Evolutionary conservation across 768 basidiomycete genomes (phyloP).

Genomic region (Paxillus involutus): DNA sequence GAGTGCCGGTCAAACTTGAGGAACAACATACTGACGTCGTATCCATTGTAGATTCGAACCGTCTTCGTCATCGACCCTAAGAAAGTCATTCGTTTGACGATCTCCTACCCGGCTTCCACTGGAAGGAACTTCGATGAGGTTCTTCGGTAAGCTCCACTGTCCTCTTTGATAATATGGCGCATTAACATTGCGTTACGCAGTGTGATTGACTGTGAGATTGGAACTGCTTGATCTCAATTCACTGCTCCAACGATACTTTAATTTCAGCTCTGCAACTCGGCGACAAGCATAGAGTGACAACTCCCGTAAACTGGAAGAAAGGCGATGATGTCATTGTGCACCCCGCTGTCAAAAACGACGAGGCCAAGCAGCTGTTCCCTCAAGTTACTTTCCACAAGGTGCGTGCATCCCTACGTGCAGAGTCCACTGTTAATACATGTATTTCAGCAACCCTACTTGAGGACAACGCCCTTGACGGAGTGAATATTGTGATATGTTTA

Average conservation of each 20-base stretch:
- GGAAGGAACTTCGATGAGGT: conserved; percentile 90
- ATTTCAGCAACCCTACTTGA: conserved; percentile 73
- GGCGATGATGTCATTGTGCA: conserved; percentile 95
- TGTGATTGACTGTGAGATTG: conserved; percentile 71
- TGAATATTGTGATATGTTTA: conserved; percentile 4
- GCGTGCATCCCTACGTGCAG: conserved; percentile 10
- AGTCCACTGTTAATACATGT: not conserved
- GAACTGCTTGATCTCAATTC: conserved; percentile 32
- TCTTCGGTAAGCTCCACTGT: conserved; percentile 42
- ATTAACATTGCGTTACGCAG: conserved; percentile 29
- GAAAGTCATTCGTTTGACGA: conserved; percentile 86
- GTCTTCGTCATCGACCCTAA: conserved; percentile 98
- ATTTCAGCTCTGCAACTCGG: conserved; percentile 79
- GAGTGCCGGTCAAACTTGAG: not conserved
- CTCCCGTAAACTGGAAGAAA: conserved; percentile 94
- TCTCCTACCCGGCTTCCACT: conserved; percentile 94
- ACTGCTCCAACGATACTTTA: conserved; percentile 7
- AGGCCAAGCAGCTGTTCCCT: conserved; percentile 92
- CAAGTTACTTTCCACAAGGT: conserved; percentile 79
- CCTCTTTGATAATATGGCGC: not conserved
- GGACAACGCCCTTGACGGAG: conserved; percentile 62
- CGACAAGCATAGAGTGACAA: conserved; percentile 80
- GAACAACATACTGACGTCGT: not conserved
- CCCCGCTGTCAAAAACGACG: conserved; percentile 77
- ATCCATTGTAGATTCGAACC: conserved; percentile 70